These are phyloP conservation scores for Saccharomyces paradoxus DNA, from an alignment of 805 yeast genomes.

Conservation along the genomic window DNA sequence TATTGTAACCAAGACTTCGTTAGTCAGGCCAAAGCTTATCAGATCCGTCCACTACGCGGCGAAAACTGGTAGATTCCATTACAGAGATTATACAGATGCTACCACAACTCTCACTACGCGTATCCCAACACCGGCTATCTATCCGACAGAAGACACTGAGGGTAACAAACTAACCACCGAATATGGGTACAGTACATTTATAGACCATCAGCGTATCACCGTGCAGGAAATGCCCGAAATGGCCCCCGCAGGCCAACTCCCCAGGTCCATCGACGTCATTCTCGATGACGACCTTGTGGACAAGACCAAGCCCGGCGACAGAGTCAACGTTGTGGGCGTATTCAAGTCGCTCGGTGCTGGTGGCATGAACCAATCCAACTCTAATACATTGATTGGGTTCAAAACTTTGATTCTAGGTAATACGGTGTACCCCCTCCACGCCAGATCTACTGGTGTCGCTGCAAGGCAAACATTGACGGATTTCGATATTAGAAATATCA, in stretches of 20 bases:
- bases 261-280: constrained; percentile 86
- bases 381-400: constrained; percentile 54
- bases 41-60: constrained; percentile 92
- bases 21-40: constrained; percentile 85
- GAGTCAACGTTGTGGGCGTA: constrained; percentile 89
- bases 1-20: constrained; percentile 85
- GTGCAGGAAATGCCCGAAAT: constrained; percentile 97
- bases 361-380: constrained; percentile 22
- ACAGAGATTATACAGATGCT: constrained; percentile 87
- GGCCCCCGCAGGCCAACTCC: constrained; percentile 97
- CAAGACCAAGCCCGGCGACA: constrained; percentile 87
- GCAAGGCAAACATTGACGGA: constrained; percentile 63
- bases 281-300: constrained; percentile 94
- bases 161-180: constrained; percentile 86
- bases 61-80: constrained; percentile 71
- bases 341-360: constrained; percentile 83
- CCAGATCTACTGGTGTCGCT: constrained; percentile 79
- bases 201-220: constrained; percentile 89
- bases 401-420: constrained; percentile 79
- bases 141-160: constrained; percentile 87
- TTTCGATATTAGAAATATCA: constrained; percentile 77
- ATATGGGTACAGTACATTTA: constrained; percentile 83
- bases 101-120: constrained; percentile 62
- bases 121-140: constrained; percentile 63
- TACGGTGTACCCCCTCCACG: constrained; percentile 81